Evolutionary conservation across 257 asterid species (phyloP).

Genomic region (Lycium ferocissimum): DNA sequence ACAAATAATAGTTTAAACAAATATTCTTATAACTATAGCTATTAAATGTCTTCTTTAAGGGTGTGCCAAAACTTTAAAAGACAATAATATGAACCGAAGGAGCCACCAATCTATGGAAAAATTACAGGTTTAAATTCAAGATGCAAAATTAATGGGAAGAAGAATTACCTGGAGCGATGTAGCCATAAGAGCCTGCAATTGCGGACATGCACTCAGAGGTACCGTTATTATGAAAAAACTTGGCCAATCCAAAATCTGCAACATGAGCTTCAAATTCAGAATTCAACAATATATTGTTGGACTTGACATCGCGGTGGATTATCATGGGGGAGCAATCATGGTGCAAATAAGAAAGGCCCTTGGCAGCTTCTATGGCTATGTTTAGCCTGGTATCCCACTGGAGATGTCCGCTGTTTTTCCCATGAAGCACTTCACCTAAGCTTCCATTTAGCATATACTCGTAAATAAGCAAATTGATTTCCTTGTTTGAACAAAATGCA

Average conservation of each 20-base stretch:
- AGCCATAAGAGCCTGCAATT: slow-evolving; percentile 56
- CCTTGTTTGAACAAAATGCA: slow-evolving; percentile 47
- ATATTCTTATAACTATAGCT: too few relatives aligned
- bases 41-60: neutral
- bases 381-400: slow-evolving; percentile 51
- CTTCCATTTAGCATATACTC: slow-evolving; percentile 56
- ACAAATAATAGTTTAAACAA: neutral
- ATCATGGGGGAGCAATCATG: slow-evolving; percentile 54
- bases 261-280: slow-evolving; percentile 51
- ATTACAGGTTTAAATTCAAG: neutral
- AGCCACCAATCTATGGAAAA: slow-evolving; percentile 6
- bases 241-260: slow-evolving; percentile 51
- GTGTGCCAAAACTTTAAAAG: too few relatives aligned
- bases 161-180: slow-evolving; percentile 54
- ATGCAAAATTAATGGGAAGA: neutral
- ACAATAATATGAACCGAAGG: neutral
- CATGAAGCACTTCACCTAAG: slow-evolving; percentile 51
- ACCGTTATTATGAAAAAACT: slow-evolving; percentile 44
- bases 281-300: slow-evolving; percentile 48
- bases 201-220: slow-evolving; percentile 56
- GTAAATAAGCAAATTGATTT: slow-evolving; percentile 49
- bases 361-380: slow-evolving; percentile 49
- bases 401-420: slow-evolving; percentile 42
- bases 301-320: slow-evolving; percentile 50
- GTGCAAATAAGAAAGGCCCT: slow-evolving; percentile 51